These are phyloP conservation scores for Inga oerstediana DNA, from an alignment of 306 rosid species.

Conservation along the genomic window DNA sequence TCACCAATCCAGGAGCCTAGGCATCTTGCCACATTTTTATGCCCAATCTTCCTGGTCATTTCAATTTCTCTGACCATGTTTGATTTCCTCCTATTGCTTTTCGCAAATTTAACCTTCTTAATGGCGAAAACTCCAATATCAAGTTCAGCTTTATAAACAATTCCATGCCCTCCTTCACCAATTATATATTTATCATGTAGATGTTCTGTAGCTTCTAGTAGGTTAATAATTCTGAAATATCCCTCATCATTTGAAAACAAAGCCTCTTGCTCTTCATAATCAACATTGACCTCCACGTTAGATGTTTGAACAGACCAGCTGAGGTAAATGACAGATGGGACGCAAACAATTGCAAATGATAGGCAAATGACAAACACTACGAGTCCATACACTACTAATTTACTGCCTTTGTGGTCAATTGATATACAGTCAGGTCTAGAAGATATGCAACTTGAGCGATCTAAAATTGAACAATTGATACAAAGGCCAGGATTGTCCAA, in stretches of 20 bases:
- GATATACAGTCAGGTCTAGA: constrained; percentile 28
- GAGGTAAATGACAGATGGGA: neutral
- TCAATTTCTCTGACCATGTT: neutral
- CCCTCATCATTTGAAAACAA: neutral
- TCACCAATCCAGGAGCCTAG: neutral
- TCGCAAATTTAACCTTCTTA: neutral
- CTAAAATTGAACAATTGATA: constrained; percentile 43
- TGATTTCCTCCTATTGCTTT: neutral
- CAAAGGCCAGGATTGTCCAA: constrained; percentile 68
- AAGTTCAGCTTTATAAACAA: neutral
- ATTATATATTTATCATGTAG: neutral
- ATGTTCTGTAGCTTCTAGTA: neutral
- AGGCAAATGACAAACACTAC: constrained; percentile 33
- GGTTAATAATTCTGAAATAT: neutral
- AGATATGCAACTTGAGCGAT: constrained; percentile 39
- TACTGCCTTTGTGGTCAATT: constrained; percentile 38
- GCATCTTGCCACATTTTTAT: neutral
- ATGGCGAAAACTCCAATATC: neutral
- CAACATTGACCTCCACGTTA: neutral
- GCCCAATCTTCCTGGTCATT: neutral
- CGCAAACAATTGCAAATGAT: too few species aligned
- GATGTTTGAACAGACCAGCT: neutral
- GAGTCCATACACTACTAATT: constrained; percentile 54
- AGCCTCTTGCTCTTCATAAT: neutral
- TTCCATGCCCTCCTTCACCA: constrained; percentile 1